Conservation (phyloP, 768 basidiomycete genomes). For the Gloeophyllum trabeum region DNA sequence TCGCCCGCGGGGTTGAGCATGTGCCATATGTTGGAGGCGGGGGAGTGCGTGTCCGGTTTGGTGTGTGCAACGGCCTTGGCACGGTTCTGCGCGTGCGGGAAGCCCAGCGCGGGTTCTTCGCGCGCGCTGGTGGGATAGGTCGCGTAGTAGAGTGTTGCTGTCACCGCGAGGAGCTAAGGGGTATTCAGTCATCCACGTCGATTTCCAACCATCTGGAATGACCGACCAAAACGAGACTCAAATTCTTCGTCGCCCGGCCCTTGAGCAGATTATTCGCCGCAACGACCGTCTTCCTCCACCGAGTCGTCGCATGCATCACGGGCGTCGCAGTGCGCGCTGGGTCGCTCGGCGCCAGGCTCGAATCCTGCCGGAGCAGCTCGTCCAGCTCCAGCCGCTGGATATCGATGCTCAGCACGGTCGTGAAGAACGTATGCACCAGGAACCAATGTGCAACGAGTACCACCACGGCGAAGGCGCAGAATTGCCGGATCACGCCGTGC, state of each 20-base stretch:
- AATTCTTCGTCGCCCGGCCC: conserved; percentile 64
- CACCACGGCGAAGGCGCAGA: conserved; percentile 88
- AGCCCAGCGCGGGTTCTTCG: conserved; percentile 38
- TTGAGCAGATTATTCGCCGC: conserved; percentile 37
- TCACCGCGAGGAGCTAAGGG: conserved; percentile 62
- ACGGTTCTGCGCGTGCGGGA: conserved; percentile 76
- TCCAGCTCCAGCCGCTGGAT: conserved; percentile 90
- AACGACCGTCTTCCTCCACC: conserved; percentile 30
- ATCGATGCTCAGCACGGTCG: conserved; percentile 92
- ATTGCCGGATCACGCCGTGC: conserved; percentile 78
- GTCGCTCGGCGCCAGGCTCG: conserved; percentile 39
- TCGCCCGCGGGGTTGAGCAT: conserved; percentile 60
- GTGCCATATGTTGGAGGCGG: conserved; percentile 67
- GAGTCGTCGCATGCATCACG: conserved; percentile 19
- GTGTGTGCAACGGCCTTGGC: too few species aligned
- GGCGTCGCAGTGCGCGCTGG: conserved; percentile 8
- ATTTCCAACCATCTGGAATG: neutral
- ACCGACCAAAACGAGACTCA: conserved; percentile 69
- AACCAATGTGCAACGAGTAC: conserved; percentile 97
- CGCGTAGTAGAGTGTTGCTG: conserved; percentile 63
- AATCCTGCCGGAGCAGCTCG: conserved; percentile 72
- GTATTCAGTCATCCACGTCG: neutral
- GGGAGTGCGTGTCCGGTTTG: conserved; percentile 24
- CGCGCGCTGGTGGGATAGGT: conserved; percentile 36
- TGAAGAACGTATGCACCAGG: conserved; percentile 90